Base-by-base conservation (phyloP, 345 rosid genomes). In the Laguncularia racemosa region DNA sequence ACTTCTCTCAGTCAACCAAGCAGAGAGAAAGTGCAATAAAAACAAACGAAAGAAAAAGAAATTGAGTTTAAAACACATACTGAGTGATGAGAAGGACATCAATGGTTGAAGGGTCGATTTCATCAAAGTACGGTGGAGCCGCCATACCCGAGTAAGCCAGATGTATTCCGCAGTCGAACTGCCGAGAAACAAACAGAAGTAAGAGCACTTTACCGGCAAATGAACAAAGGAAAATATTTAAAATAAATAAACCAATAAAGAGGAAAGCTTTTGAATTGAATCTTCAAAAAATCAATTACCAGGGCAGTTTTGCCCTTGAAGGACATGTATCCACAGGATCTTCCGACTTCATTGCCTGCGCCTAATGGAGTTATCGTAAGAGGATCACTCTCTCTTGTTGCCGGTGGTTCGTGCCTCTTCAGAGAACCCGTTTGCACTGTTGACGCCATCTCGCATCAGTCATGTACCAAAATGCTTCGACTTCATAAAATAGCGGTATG, bases 151-250 rank as follows among this genome's bases (percentile, higher is more conserved):
- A 78, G 58, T 89, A 92, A 28, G 82, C 93, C 6, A 88, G 98
- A 59, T 92, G 87, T 69, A 91, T 91, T 57, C 98, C 98, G 61
- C 96, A 91, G 64, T 91, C 96, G 65, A 91, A 88, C 96, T 91
- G 62, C n/a, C 40, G 1, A 33, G 11, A 6, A 1, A 3, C 40
- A 33, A 33, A 33, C 40, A 33, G 5, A 23, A 23, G 28, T 23
- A 23, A 23, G 5, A 23, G 5, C 28, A 23, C 28, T 23, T 23
- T 1, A 23, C 28, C 28, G 28, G 28, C 4, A 23, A 23, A 23
- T 23, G 28, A 23, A 23, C 28, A 23, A 23, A 23, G 28, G 28
- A 23, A 23, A 23, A n/a, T n/a, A n/a, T n/a, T n/a, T n/a, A 23
- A 23, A 23, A 23, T 9, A 33, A 33, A 33, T 33, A 33, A 33